These are phyloP conservation scores for Capsella bursapastoris DNA, from an alignment of 345 rosid genomes.

Conservation along the genomic window DNA sequence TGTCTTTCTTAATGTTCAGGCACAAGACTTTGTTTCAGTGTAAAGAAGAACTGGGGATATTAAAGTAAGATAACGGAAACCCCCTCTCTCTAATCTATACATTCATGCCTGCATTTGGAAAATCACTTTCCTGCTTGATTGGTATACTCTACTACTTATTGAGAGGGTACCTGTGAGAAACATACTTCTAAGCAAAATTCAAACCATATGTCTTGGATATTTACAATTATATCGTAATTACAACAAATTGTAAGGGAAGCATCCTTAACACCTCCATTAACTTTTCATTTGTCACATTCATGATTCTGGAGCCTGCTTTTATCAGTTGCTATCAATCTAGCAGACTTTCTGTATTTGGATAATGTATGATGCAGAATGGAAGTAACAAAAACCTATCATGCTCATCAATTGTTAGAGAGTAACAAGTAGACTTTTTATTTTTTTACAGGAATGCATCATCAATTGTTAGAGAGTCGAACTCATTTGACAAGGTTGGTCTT, in stretches of 20 bases:
- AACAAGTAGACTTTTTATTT: no score
- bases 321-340: constrained; percentile 12
- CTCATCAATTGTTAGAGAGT: constrained; percentile 52
- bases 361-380: constrained; percentile 49
- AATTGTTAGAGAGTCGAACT: constrained; percentile 55
- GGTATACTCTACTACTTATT: constrained; percentile 23
- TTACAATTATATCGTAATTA: background rate
- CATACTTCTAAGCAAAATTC: constrained; percentile 16
- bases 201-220: constrained; percentile 15
- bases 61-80: constrained; percentile 57
- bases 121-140: constrained; percentile 15
- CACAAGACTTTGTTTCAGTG: constrained; percentile 69
- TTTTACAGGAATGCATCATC: constrained; percentile 21
- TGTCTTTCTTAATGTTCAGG: constrained; percentile 54
- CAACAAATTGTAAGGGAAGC: constrained; percentile 15
- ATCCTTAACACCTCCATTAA: constrained; percentile 21
- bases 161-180: constrained; percentile 26
- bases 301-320: constrained; percentile 8
- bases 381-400: constrained; percentile 43
- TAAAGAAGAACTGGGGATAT: constrained; percentile 63
- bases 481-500: constrained; percentile 84
- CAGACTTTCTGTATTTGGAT: constrained; percentile 8
- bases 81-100: constrained; percentile 29
- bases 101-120: constrained; percentile 17
- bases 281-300: constrained; percentile 25